Evolutionary conservation across 2,329 filamentous ascomycete species (phyloP).

Genomic region (Davidsoniella australis): DNA sequence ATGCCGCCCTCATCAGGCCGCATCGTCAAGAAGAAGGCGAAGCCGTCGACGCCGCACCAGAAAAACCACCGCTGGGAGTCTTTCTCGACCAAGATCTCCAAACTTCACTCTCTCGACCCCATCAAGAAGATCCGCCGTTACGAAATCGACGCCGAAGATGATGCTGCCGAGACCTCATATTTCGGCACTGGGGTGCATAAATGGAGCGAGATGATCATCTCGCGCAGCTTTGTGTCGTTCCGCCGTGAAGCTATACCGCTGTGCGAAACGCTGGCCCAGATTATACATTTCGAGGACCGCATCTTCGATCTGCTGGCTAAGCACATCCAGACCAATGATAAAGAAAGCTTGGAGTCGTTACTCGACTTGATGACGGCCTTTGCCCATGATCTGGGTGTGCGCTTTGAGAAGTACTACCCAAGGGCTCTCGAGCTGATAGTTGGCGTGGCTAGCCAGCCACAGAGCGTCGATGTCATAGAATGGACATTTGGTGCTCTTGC

Average conservation of each 20-base stretch:
- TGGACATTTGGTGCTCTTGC: constrained; percentile 92
- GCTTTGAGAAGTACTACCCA: constrained; percentile 79
- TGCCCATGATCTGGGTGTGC: constrained; percentile 75
- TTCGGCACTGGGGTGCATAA: constrained; percentile 67
- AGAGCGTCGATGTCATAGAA: constrained; percentile 80
- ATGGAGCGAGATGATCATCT: constrained; percentile 86
- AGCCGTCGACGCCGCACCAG: constrained; percentile 53
- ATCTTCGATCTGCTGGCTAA: constrained; percentile 64
- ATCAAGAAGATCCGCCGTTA: constrained; percentile 76
- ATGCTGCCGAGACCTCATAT: constrained; percentile 65
- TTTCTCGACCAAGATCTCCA: constrained; percentile 77
- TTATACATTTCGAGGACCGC: constrained; percentile 74
- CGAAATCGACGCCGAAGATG: constrained; percentile 64
- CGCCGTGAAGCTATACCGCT: constrained; percentile 56
- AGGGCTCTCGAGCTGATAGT: constrained; percentile 59
- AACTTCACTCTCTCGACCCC: constrained; percentile 78
- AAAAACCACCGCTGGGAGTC: constrained; percentile 83
- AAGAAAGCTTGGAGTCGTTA: constrained; percentile 67
- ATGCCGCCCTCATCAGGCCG: constrained; percentile 48
- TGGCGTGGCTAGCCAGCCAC: constrained; percentile 57
- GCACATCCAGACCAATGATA: constrained; percentile 63
- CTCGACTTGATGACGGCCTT: constrained; percentile 81
- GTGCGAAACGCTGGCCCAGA: constrained; percentile 78
- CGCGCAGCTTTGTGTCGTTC: constrained; percentile 64
- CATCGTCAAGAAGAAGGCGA: constrained; percentile 54